Conservation (phyloP, 2,329 filamentous ascomycete genomes). For the Phyllosticta citrichinensis region DNA sequence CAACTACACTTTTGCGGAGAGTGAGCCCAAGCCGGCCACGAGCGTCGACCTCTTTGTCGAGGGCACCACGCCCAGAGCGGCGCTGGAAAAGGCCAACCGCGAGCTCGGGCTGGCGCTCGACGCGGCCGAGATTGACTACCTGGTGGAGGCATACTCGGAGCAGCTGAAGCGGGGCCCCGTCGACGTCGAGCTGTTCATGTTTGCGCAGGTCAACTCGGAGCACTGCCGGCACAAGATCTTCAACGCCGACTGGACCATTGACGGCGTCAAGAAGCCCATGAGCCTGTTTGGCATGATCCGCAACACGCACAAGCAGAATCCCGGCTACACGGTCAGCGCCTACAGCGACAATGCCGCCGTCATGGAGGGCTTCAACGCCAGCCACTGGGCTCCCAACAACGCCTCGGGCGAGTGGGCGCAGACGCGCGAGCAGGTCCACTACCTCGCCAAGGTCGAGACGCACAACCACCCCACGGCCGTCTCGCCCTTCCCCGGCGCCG, state of each 20-base stretch:
- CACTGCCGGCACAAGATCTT: slow-evolving; percentile 87
- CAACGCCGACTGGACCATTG: slow-evolving; percentile 93
- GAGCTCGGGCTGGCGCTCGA: slow-evolving; percentile 79
- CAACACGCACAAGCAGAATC: slow-evolving; percentile 75
- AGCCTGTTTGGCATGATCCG: slow-evolving; percentile 93
- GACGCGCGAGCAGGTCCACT: slow-evolving; percentile 76
- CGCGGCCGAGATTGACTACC: slow-evolving; percentile 80
- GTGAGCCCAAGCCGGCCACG: slow-evolving; percentile 53
- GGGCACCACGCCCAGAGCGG: slow-evolving; percentile 54
- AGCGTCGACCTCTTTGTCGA: slow-evolving; percentile 65
- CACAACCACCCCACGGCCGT: slow-evolving; percentile 97
- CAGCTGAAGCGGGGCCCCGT: slow-evolving; percentile 58
- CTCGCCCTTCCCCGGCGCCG: slow-evolving; percentile 84
- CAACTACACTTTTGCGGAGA: slow-evolving; percentile 67
- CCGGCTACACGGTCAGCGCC: slow-evolving; percentile 78
- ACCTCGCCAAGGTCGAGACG: slow-evolving; percentile 90
- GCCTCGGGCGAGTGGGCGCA: slow-evolving; percentile 80
- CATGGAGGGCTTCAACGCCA: slow-evolving; percentile 59
- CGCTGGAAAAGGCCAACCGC: slow-evolving; percentile 74
- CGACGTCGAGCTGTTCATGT: slow-evolving; percentile 98
- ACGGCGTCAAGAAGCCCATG: slow-evolving; percentile 67
- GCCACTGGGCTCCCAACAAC: slow-evolving; percentile 81
- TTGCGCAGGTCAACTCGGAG: slow-evolving; percentile 97
- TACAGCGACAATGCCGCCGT: slow-evolving; percentile 99
- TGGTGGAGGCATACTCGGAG: slow-evolving; percentile 71